Conservation (phyloP, 2,329 filamentous ascomycete genomes). For the Phialophora expanda region DNA sequence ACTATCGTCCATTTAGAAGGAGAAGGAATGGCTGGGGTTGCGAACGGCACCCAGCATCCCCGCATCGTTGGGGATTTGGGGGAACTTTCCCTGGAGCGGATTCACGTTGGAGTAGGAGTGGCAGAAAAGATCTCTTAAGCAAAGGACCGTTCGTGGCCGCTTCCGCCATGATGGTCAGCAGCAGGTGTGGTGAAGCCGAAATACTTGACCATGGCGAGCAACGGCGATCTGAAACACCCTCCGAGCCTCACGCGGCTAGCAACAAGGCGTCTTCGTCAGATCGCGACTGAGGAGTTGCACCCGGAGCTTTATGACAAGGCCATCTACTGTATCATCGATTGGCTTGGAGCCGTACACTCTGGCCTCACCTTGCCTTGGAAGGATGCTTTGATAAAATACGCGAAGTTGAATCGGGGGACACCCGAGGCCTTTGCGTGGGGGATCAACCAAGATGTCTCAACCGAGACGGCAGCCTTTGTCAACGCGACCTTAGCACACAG, state of each 20-base stretch:
- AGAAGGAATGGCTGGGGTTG: background rate
- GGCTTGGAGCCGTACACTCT: constrained; percentile 10
- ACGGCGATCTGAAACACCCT: constrained; percentile 7
- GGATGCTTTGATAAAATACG: constrained; percentile 11
- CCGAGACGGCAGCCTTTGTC: constrained; percentile 25
- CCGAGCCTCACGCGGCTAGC: constrained; percentile 28
- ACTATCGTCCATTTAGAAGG: background rate
- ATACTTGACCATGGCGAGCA: constrained; percentile 11
- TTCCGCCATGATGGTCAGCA: background rate
- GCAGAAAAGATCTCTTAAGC: background rate
- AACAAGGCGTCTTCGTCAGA: constrained; percentile 11
- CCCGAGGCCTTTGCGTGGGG: constrained; percentile 11
- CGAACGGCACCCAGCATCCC: background rate
- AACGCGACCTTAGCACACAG: constrained; percentile 26
- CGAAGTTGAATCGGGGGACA: constrained; percentile 3
- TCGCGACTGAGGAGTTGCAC: constrained; percentile 5
- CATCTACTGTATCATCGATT: constrained; percentile 19
- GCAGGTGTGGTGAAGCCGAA: background rate
- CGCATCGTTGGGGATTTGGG: background rate
- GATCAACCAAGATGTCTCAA: constrained; percentile 2
- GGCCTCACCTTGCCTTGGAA: constrained; percentile 11
- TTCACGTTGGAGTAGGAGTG: background rate
- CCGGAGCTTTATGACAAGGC: constrained; percentile 19
- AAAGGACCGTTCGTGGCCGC: background rate
- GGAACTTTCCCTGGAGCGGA: background rate